Percentiles rank a stretch among this genome's conserved stretches.
These are phyloP conservation scores for Bromus sterilis DNA, from an alignment of 176 grass and related monocot species.

Conservation along the genomic window DNA sequence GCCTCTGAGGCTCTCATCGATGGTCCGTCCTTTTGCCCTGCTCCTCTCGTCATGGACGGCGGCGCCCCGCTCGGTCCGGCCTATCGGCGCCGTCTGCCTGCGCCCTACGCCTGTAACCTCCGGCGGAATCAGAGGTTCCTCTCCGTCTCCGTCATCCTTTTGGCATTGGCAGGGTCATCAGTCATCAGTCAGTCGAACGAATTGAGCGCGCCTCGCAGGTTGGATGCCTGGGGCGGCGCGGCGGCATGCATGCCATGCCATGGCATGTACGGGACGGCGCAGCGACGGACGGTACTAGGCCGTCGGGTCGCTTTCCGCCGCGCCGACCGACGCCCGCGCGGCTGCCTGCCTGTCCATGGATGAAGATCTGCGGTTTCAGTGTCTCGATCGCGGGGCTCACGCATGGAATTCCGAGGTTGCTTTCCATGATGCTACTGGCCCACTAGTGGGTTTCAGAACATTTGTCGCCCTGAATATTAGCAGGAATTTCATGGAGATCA, in stretches of 20 bases:
- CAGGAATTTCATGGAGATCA: too few species aligned
- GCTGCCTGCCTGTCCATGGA: not conserved
- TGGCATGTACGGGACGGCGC: not conserved
- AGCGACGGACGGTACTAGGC: not conserved
- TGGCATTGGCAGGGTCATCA: not conserved
- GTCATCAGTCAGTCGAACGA: too few species aligned
- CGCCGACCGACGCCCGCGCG: not conserved
- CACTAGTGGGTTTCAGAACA: too few species aligned
- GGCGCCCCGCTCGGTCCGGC: not conserved
- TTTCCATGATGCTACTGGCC: too few species aligned
- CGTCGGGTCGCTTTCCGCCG: slow-evolving; percentile 14
- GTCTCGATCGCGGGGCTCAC: too few species aligned
- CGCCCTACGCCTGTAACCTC: not conserved
- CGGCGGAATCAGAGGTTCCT: not conserved
- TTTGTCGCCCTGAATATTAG: too few species aligned
- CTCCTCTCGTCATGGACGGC: not conserved
- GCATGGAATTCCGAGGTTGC: slow-evolving; percentile 7
- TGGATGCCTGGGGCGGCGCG: not conserved
- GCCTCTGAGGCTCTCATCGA: not conserved
- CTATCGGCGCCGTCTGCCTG: not conserved
- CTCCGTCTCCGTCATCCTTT: too few species aligned
- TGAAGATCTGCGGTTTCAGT: not conserved
- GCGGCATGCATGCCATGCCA: not conserved
- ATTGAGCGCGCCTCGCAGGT: not conserved
- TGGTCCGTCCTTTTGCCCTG: not conserved